Percentiles rank a stretch among this genome's conserved stretches.
Evolutionary conservation across 495 filamentous ascomycete species (phyloP).

Genomic region (Trichocladium uniseriatum): DNA sequence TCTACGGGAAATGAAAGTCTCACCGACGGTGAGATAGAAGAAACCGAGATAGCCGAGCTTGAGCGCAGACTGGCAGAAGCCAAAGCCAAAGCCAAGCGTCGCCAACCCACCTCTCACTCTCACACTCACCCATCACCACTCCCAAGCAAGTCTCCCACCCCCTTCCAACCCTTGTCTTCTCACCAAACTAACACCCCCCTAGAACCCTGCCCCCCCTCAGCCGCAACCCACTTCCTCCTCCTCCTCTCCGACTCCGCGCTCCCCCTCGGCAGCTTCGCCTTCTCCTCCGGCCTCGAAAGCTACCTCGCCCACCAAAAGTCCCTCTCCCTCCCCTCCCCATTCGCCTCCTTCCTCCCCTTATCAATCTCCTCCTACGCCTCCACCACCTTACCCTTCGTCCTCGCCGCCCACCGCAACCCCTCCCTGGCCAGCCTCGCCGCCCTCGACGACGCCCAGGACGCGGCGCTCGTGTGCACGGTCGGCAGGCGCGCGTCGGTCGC

Average conservation of each 20-base stretch:
- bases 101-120: slow-evolving; percentile 3
- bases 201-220: slow-evolving; percentile 1
- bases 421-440: slow-evolving; percentile 35
- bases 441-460: slow-evolving; percentile 81
- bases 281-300: slow-evolving; percentile 88
- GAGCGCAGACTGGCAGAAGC: slow-evolving; percentile 31
- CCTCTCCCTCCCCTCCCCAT: slow-evolving; percentile 26
- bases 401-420: slow-evolving; percentile 57
- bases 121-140: neutral
- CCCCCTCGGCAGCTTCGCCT: slow-evolving; percentile 92
- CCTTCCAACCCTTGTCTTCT: neutral
- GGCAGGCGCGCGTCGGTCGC: slow-evolving; percentile 73
- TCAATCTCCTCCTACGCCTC: slow-evolving; percentile 70
- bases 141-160: neutral
- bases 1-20: neutral
- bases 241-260: slow-evolving; percentile 93
- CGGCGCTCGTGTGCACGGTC: slow-evolving; percentile 76
- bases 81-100: slow-evolving; percentile 16
- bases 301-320: slow-evolving; percentile 70
- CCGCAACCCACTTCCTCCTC: slow-evolving; percentile 62
- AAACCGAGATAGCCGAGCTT: slow-evolving; percentile 31
- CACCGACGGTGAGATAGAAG: slow-evolving; percentile 11
- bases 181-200: neutral
- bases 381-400: slow-evolving; percentile 75
- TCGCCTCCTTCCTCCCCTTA: slow-evolving; percentile 66